Base-by-base conservation (phyloP, 2,329 filamentous ascomycete genomes). In the Talaromyces sp. region DNA sequence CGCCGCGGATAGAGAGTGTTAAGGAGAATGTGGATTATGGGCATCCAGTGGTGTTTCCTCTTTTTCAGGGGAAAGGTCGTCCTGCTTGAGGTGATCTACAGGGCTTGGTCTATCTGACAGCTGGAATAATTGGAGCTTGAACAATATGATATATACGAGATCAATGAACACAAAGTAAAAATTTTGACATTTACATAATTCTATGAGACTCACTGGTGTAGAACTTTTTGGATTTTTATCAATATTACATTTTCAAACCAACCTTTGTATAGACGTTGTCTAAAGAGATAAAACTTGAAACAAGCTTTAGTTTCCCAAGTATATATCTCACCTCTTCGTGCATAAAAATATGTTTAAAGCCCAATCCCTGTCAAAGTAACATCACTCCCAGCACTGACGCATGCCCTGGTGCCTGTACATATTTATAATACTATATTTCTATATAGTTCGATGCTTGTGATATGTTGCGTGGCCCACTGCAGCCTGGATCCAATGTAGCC, bases 1-100 rank as follows among this genome's bases (percentile, higher is more conserved):
- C 62, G 41, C 64, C 69, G 0, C 65, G 73, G 4, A 72, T 77
- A 32, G 75, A 77, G 65, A 62, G 62, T 1, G 19, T 32, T 1
- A 60, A 66, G 1, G 60, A 62, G 1, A 71, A 69, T 41, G 59
- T 71, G 11, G 72, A 74, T 55, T 72, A 62, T 32, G 56, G 19
- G 0, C 67, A 64, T 6, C 46, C 55, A 2, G 67, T 62, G 1
- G 21, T 31, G 8, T 58, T 75, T 31, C 70, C 70, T 7, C 61
- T 75, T 11, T 46, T 46, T 46, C 7, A 2, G 9, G 43, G 21
- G 19, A 19, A 19, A 24, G 21, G n/a, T 5, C 35, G n/a, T 5
- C 35, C 19, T 46, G n/a, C 43, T 19, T 46, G 43, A 24, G 14
- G 3, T 17, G 35, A 17, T 38, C 3, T 14, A 12, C 32, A 35